phyloP scores from a whole-genome alignment of 2,329 filamentous ascomycete species.

The Pseudogymnoascus sp. region DNA sequence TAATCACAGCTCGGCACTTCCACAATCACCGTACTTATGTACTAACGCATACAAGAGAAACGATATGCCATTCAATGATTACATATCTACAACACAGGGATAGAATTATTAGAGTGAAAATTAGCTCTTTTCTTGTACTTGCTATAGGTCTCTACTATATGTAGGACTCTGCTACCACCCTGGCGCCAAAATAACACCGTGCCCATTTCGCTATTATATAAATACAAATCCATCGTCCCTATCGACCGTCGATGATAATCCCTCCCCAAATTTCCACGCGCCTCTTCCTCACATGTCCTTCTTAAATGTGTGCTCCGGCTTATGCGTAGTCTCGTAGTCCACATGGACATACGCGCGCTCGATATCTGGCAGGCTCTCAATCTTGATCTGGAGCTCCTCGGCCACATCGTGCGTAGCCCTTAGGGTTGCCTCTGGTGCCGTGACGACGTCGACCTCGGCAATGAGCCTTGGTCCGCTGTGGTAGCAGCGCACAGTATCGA shows the following conservation, averaged over 20 bases:
- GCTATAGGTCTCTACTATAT: background rate
- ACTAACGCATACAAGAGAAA: too few relatives aligned
- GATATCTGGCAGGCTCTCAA: slow-evolving; percentile 85
- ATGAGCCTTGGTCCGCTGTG: slow-evolving; percentile 84
- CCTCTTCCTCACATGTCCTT: slow-evolving; percentile 46
- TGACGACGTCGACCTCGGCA: slow-evolving; percentile 93
- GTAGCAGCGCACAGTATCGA: slow-evolving; percentile 93
- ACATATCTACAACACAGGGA: background rate
- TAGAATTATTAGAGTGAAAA: background rate
- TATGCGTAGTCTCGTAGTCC: slow-evolving; percentile 93
- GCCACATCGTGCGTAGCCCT: slow-evolving; percentile 84
- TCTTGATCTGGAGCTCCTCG: slow-evolving; percentile 87
- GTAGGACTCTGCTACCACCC: background rate
- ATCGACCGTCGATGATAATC: background rate
- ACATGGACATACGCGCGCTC: slow-evolving; percentile 96
- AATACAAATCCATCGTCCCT: background rate
- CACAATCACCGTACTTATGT: too few relatives aligned
- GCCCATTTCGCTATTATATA: background rate
- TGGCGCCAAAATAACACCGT: background rate
- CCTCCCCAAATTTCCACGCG: background rate
- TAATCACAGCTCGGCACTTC: background rate
- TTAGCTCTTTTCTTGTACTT: background rate
- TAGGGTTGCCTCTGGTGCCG: slow-evolving; percentile 69
- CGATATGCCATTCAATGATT: background rate
- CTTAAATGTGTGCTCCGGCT: slow-evolving; percentile 70